Percentiles rank a stretch among this genome's conserved stretches.
Evolutionary conservation across 192 early-diverging fungal species (phyloP).

Genomic region (Chytriomyces confervae): DNA sequence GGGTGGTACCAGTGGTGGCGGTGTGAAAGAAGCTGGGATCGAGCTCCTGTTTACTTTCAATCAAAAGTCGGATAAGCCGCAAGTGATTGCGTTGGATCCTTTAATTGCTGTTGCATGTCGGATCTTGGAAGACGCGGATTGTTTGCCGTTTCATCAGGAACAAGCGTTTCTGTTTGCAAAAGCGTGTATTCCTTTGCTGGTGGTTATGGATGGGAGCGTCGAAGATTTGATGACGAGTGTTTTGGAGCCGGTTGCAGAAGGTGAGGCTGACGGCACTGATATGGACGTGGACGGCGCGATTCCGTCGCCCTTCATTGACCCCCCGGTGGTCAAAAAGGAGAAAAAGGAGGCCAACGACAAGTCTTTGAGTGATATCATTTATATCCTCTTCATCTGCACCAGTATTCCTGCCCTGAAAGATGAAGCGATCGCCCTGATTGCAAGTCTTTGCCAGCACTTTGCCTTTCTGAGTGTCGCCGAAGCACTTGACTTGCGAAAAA

Average conservation of each 20-base stretch:
- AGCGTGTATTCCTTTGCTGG: slow-evolving; percentile 66
- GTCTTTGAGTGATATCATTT: slow-evolving; percentile 64
- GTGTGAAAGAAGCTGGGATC: slow-evolving; percentile 54
- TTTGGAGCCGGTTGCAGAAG: slow-evolving; percentile 13
- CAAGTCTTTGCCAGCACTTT: slow-evolving; percentile 76
- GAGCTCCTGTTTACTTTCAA: slow-evolving; percentile 66
- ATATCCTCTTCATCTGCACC: slow-evolving; percentile 67
- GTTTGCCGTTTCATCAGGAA: slow-evolving; percentile 27
- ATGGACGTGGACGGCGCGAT: slow-evolving; percentile 27
- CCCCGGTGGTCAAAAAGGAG: slow-evolving; percentile 45
- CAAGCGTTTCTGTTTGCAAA: slow-evolving; percentile 71
- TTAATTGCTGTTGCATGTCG: slow-evolving; percentile 57
- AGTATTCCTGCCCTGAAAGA: slow-evolving; percentile 60
- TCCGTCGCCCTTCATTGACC: slow-evolving; percentile 52
- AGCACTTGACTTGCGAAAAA: slow-evolving; percentile 59
- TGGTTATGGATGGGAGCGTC: slow-evolving; percentile 56
- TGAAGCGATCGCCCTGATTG: slow-evolving; percentile 68
- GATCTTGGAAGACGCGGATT: slow-evolving; percentile 59
- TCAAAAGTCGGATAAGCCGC: slow-evolving; percentile 46
- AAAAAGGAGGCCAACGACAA: slow-evolving; percentile 73
- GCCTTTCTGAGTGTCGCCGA: slow-evolving; percentile 75
- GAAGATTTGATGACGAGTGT: slow-evolving; percentile 22
- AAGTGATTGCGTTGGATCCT: slow-evolving; percentile 63
- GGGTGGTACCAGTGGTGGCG: slow-evolving; percentile 23
- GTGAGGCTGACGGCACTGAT: slow-evolving; percentile 43